Evolutionary conservation across 129 eudicot genomes (phyloP).

Genomic region (Arctium lappa): DNA sequence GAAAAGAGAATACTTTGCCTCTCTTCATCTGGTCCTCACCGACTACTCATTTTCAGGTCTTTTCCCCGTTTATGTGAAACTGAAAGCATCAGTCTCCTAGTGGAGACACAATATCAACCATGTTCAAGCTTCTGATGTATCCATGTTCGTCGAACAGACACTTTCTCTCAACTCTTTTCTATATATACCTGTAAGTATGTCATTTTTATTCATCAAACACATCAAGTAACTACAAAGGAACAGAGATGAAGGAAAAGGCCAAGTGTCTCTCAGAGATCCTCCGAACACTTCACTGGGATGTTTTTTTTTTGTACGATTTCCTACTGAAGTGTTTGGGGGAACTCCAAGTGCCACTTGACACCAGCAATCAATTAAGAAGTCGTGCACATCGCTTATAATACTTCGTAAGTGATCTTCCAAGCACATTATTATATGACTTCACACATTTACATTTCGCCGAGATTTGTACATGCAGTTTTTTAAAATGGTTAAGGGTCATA

Average conservation of each 20-base stretch:
- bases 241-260: neutral
- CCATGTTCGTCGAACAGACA: neutral
- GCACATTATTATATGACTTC: neutral
- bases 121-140: slow-evolving; percentile 10
- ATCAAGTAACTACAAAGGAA: neutral
- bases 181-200: neutral
- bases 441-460: neutral
- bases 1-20: slow-evolving; percentile 5
- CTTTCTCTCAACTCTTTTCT: neutral
- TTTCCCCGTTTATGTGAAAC: neutral
- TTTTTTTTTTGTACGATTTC: neutral
- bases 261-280: slow-evolving; percentile 24
- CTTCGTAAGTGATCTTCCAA: neutral
- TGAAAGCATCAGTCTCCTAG: neutral
- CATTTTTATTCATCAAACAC: neutral
- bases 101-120: slow-evolving; percentile 18
- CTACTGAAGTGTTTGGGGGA: slow-evolving; percentile 35
- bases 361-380: neutral
- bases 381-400: neutral
- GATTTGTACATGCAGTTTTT: too few relatives aligned
- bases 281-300: slow-evolving; percentile 22
- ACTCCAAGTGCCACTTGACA: slow-evolving; percentile 23
- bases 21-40: slow-evolving; percentile 15
- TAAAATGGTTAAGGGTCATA: too few relatives aligned
- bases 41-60: neutral